Evolutionary conservation across 2,329 filamentous ascomycete genomes (phyloP), one percentile per base, ranked within the genome.

Genomic region (Aspergillus sclerotialis): DNA sequence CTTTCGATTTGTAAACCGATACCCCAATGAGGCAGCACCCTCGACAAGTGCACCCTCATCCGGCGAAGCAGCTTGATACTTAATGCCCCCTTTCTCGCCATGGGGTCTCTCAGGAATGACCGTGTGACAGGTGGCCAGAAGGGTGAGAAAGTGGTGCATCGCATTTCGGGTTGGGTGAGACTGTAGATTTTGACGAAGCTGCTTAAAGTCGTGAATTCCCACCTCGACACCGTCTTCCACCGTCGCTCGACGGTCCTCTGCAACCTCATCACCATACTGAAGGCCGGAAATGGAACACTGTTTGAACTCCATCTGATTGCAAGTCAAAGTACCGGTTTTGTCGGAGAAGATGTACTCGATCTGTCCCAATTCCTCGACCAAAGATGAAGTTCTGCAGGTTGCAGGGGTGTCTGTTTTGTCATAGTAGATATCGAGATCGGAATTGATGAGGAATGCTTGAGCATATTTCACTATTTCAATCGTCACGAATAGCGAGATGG

Each of bases 271-370:
- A 9, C 86, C 84, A 55, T 98, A 98, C 63, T 94, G 90, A 34
- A 96, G 81, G 16, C 92, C 92, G 16, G 79, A 86, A 54, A 98
- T 96, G 0, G 84, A 84, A 53, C 85, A 93, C 61, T 96, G 88
- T 57, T 88, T 88, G 62, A 96, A 98, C 61, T 96, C 90, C 92
- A 98, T 96, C 73, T 87, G 81, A 56, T 96, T 96, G 65, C 89
- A 94, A n/a, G 90, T 96, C 52, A 96, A 69, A 4, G 90, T 96
- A 28, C 90, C 90, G 2, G 90, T 96, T 69, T 96, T 96, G 69
- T 96, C 90, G 0, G 88, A 95, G 60, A 98, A 98, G 44, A 98
- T 92, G 53, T 93, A 98, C 55, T 96, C 92, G 28, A 98, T 93
- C 75, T 96, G 94, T 36, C 92, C 92, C 28, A 98, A 68, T 56